These are phyloP conservation scores for Withania somnifera DNA, from an alignment of 305 asterid genomes.

Conservation along the genomic window DNA sequence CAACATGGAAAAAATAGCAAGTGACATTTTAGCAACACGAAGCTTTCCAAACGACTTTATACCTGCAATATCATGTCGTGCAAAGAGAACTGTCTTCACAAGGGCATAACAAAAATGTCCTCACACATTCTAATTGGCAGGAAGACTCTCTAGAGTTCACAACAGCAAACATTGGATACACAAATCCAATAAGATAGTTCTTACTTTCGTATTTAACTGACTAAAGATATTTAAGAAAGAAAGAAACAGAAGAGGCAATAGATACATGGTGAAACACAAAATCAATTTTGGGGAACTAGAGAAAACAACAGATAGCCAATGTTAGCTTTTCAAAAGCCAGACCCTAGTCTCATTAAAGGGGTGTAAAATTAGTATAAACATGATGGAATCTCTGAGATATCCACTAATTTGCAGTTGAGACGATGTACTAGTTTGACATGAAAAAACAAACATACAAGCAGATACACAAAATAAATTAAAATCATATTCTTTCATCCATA, in stretches of 20 bases:
- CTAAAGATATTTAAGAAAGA: background rate
- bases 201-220: background rate
- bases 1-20: background rate
- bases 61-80: background rate
- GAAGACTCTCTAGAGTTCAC: background rate
- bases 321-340: background rate
- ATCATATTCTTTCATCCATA: background rate
- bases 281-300: background rate
- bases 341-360: background rate
- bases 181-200: background rate
- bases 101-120: background rate
- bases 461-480: background rate
- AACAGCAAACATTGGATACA: background rate
- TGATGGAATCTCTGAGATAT: background rate
- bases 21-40: background rate
- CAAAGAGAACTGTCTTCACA: background rate
- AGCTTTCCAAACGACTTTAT: background rate
- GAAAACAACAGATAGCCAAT: background rate
- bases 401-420: background rate
- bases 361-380: background rate
- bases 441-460: background rate
- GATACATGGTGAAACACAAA: background rate
- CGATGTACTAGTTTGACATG: background rate
- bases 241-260: background rate
- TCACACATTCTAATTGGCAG: background rate